Evolutionary conservation across 148 eudicot genomes (phyloP), one percentile per base, ranked within the genome.

Genomic region (Salicornia ramosissima): DNA sequence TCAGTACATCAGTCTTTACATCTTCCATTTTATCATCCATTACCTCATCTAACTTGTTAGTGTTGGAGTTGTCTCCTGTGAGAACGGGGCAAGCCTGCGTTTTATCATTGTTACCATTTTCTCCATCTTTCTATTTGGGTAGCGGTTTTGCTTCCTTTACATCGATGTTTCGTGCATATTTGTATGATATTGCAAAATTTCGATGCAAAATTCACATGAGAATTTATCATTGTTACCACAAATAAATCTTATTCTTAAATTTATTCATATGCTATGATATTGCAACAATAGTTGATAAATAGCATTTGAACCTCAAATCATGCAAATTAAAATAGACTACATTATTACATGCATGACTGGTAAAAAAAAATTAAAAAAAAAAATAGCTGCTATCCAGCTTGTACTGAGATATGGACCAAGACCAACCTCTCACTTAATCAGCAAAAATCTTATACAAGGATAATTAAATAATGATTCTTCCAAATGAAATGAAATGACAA

Each of bases 311-410:
- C 3, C 60, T 55, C 18, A 6, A 55, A 55, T 55, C 31, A 2
- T 28, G 33, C 60, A 55, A 55, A 18, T n/a, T n/a, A n/a, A n/a
- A n/a, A n/a, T n/a, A n/a, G n/a, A n/a, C n/a, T n/a, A n/a, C n/a
- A n/a, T n/a, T 10, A 25, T 14, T 55, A 12, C 13, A 25, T 25
- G 25, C 30, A 31, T 14, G 6, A 55, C 31, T 55, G 19, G 25
- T 53, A 26, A 12, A 28, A 9, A 8, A 19, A 50, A 1, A 50
- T 13, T 53, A 26, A 12, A 28, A 9, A 8, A 19, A 50, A 1
- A 50, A 2, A 19, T 50, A 50, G 54, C 54, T 50, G 54, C 54
- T 50, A 18, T 58, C 63, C 63, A 58, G 63, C 42, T 58, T 58
- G 24, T 4, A 58, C 34, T 16, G 31, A 31, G 40, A 30, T 58